Evolutionary conservation across 805 yeast species (phyloP).

Genomic region (Starmerella stigmatis): DNA sequence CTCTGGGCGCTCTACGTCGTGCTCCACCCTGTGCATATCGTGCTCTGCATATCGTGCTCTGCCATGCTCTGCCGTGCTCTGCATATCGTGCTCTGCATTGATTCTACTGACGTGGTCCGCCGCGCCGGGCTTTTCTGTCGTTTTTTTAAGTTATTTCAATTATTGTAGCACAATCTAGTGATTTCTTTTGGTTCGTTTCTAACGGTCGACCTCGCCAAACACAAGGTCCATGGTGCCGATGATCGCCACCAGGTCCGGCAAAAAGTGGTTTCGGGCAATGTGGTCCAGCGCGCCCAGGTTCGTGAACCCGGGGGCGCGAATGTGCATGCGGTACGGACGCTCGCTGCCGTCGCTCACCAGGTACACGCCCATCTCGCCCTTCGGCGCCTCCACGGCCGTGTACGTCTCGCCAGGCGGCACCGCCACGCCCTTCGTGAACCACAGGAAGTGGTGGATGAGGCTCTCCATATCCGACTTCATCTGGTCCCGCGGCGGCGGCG

Average conservation of each 20-base stretch:
- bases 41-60: no score
- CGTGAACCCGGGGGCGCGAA: constrained; percentile 90
- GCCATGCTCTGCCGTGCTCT: no score
- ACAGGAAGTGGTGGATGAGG: constrained; percentile 76
- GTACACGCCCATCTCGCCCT: constrained; percentile 90
- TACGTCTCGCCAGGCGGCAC: constrained; percentile 89
- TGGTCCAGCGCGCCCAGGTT: constrained; percentile 84
- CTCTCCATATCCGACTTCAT: constrained; percentile 94
- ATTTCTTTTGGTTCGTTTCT: constrained; percentile 18
- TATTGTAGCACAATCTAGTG: neutral
- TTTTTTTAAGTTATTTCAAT: neutral
- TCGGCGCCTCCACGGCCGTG: constrained; percentile 87
- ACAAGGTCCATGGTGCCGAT: constrained; percentile 93
- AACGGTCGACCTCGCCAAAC: constrained; percentile 90
- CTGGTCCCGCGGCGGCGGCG: constrained; percentile 66
- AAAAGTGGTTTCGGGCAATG: constrained; percentile 71
- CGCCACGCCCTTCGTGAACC: constrained; percentile 77
- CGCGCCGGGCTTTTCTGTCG: no score
- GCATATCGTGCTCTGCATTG: no score
- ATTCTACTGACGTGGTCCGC: no score
- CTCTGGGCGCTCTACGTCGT: no score
- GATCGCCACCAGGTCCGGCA: constrained; percentile 88
- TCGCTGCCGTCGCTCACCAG: constrained; percentile 82
- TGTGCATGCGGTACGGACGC: constrained; percentile 85
- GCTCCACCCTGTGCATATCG: no score